Evolutionary conservation across 2,329 filamentous ascomycete species (phyloP).

Genomic region (Apiospora phragmitis): DNA sequence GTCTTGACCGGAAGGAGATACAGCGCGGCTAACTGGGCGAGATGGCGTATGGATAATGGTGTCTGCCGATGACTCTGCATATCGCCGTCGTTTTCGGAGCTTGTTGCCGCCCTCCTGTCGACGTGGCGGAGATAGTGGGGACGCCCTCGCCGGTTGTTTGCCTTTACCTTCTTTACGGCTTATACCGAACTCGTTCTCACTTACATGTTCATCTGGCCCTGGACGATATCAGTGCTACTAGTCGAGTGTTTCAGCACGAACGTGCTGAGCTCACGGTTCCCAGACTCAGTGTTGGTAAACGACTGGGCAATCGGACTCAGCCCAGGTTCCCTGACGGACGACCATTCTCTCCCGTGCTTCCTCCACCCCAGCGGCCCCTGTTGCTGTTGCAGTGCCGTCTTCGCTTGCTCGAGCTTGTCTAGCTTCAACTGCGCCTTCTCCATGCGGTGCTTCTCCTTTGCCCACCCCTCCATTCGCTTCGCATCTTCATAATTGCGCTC

Average conservation of each 20-base stretch:
- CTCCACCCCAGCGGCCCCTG: slow-evolving; percentile 43
- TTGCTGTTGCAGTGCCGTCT: slow-evolving; percentile 36
- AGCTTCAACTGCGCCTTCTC: slow-evolving; percentile 39
- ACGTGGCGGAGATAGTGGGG: neutral
- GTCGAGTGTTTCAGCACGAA: neutral
- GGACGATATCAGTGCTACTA: neutral
- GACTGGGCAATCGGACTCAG: slow-evolving; percentile 52
- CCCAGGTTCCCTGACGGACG: slow-evolving; percentile 49
- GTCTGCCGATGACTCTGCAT: slow-evolving; percentile 23
- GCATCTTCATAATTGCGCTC: slow-evolving; percentile 38
- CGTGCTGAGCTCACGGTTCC: neutral
- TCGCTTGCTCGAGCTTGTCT: slow-evolving; percentile 43
- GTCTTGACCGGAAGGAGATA: neutral
- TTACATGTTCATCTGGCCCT: neutral
- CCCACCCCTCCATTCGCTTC: slow-evolving; percentile 37
- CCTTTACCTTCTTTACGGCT: neutral
- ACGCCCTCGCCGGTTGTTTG: slow-evolving; percentile 25
- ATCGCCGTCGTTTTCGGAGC: neutral
- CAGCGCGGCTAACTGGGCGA: neutral
- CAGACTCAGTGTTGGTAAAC: slow-evolving; percentile 23
- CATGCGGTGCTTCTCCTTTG: slow-evolving; percentile 40
- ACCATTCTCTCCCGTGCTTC: slow-evolving; percentile 49
- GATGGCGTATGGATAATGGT: slow-evolving; percentile 28
- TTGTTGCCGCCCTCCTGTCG: neutral
- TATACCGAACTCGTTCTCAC: neutral